These are phyloP conservation scores for Ophiostoma novo-ulmi DNA, from an alignment of 2,329 filamentous ascomycete species.

Conservation along the genomic window DNA sequence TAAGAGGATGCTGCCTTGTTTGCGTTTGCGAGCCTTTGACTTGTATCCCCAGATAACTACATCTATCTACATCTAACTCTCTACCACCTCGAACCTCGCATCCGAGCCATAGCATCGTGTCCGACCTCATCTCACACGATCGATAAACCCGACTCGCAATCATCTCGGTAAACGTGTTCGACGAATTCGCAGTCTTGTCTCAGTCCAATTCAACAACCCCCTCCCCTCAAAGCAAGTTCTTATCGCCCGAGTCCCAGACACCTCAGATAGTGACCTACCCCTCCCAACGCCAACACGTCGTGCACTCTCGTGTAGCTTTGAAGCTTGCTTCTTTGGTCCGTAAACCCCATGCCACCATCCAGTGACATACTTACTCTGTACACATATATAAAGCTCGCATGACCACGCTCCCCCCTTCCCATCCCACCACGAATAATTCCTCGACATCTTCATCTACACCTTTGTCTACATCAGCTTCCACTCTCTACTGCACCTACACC, in stretches of 20 bases:
- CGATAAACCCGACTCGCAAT: neutral
- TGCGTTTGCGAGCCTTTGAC: too few relatives aligned
- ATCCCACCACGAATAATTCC: neutral
- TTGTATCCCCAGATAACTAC: too few relatives aligned
- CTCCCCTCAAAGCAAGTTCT: neutral
- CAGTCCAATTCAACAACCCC: neutral
- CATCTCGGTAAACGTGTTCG: constrained; percentile 12
- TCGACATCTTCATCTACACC: neutral
- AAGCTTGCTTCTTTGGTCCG: neutral
- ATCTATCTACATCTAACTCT: neutral
- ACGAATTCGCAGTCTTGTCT: neutral
- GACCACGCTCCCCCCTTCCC: neutral
- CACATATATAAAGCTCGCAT: neutral
- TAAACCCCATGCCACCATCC: neutral
- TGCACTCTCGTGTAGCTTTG: neutral
- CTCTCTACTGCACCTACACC: neutral
- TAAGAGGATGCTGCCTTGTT: neutral
- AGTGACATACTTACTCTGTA: neutral
- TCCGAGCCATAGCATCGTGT: neutral
- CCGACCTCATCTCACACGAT: constrained; percentile 1
- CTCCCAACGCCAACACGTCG: neutral
- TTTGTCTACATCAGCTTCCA: neutral
- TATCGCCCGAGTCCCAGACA: neutral
- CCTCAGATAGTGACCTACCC: neutral
- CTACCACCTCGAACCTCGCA: neutral